These are phyloP conservation scores for Penicillium flavigenum DNA, from an alignment of 495 filamentous ascomycete species.

Conservation along the genomic window DNA sequence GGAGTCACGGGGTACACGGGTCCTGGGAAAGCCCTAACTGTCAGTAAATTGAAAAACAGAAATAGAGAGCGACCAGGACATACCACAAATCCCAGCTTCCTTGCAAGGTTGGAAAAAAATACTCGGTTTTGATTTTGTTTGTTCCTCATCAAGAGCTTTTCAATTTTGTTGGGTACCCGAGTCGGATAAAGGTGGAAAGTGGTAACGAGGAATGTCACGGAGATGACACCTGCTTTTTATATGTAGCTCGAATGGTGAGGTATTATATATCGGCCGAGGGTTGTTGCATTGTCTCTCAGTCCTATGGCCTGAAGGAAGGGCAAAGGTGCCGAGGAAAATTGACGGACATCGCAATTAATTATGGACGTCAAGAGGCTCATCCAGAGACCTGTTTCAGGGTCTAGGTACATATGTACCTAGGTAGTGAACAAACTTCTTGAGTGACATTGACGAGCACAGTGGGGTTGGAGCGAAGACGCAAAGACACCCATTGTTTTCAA, in stretches of 20 bases:
- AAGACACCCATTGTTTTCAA: background rate
- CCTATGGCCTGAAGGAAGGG: background rate
- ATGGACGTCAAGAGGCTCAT: background rate
- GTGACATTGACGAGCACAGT: background rate
- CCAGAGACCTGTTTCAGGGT: background rate
- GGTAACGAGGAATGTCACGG: background rate
- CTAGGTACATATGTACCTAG: no score
- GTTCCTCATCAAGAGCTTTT: background rate
- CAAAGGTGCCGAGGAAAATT: background rate
- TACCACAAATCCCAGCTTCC: background rate
- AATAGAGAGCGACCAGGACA: background rate
- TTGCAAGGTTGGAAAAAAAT: background rate
- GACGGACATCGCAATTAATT: background rate
- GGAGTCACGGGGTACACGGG: background rate
- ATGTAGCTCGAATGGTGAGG: no score
- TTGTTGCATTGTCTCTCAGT: background rate
- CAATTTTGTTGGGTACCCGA: background rate
- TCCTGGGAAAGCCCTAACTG: background rate
- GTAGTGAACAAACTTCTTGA: no score
- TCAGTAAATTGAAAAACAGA: background rate
- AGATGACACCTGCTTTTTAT: no score
- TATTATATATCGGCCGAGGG: background rate
- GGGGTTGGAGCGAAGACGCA: background rate
- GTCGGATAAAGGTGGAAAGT: background rate
- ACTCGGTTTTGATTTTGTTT: background rate